Percentiles rank a stretch among this genome's conserved stretches.
These are phyloP conservation scores for Cercospora janseana DNA, from an alignment of 2,329 filamentous ascomycete species.

Conservation along the genomic window DNA sequence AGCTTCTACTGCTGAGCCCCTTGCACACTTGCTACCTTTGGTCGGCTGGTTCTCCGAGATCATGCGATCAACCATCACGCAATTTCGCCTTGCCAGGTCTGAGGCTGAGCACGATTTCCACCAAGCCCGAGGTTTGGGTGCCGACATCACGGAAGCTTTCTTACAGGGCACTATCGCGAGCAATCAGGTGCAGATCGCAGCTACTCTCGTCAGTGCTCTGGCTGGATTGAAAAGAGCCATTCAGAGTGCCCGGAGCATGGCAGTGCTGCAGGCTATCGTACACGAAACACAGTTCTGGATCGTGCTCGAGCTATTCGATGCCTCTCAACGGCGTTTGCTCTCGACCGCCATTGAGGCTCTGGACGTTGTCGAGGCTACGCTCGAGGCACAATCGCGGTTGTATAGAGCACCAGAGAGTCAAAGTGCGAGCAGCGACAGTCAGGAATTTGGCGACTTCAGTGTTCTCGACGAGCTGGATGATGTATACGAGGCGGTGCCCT, in stretches of 20 bases:
- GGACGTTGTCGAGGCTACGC: slow-evolving; percentile 47
- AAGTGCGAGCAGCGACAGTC: slow-evolving; percentile 57
- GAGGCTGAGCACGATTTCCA: slow-evolving; percentile 57
- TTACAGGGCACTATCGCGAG: slow-evolving; percentile 54
- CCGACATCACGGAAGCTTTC: slow-evolving; percentile 45
- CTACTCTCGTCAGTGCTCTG: slow-evolving; percentile 54
- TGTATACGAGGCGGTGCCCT: neutral
- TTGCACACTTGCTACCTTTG: slow-evolving; percentile 48
- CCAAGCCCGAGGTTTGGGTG: slow-evolving; percentile 37
- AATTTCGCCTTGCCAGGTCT: slow-evolving; percentile 56
- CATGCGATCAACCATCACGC: slow-evolving; percentile 51
- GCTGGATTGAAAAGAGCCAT: slow-evolving; percentile 52
- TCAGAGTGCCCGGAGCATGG: slow-evolving; percentile 35
- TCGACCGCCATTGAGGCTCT: slow-evolving; percentile 52
- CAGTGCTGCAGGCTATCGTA: slow-evolving; percentile 36
- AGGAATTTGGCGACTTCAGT: slow-evolving; percentile 62
- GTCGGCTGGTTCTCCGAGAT: slow-evolving; percentile 57
- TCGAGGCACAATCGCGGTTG: slow-evolving; percentile 26
- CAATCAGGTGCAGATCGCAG: slow-evolving; percentile 59
- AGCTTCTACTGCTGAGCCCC: slow-evolving; percentile 52
- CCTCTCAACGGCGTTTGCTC: slow-evolving; percentile 41
- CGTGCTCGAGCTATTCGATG: slow-evolving; percentile 54
- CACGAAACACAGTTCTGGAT: slow-evolving; percentile 43
- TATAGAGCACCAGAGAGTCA: slow-evolving; percentile 34
- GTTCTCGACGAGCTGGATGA: slow-evolving; percentile 49